A percentile compares a stretch with the other conserved stretches of the same genome.
These are phyloP conservation scores for Lecanicillium sp. DNA, from an alignment of 2,329 filamentous ascomycete species.

Conservation along the genomic window DNA sequence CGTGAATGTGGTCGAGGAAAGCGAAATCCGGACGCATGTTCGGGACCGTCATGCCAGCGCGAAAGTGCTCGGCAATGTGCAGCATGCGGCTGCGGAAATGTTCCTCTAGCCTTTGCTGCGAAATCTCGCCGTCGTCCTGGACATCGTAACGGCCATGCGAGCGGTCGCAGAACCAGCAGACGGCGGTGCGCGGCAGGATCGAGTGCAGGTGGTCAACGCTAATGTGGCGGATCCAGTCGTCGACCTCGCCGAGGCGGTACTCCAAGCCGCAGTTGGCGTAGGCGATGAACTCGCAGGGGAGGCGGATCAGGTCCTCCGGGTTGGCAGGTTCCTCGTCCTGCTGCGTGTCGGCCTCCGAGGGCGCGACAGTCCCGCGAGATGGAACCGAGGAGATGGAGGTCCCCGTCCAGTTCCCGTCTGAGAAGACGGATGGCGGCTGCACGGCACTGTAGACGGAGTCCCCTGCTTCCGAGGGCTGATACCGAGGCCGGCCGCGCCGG, in stretches of 20 bases:
- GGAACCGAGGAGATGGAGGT: too few relatives aligned
- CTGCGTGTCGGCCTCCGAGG: too few relatives aligned
- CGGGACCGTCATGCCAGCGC: conserved; percentile 12
- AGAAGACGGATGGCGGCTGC: too few relatives aligned
- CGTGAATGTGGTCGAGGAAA: conserved; percentile 29
- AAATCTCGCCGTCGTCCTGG: conserved; percentile 19
- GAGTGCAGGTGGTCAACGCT: conserved; percentile 24
- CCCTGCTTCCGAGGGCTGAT: too few relatives aligned
- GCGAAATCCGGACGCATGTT: conserved; percentile 31
- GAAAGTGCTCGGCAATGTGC: conserved; percentile 41
- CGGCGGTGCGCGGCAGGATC: conserved; percentile 24
- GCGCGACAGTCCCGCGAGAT: too few relatives aligned
- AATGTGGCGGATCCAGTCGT: conserved; percentile 40
- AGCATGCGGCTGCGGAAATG: conserved; percentile 31
- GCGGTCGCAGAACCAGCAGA: conserved; percentile 46
- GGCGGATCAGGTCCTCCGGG: too few relatives aligned
- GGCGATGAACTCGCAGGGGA: conserved; percentile 39
- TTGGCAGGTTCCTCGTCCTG: too few relatives aligned
- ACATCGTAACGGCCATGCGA: neutral
- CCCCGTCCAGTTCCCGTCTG: too few relatives aligned
- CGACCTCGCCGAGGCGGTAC: conserved; percentile 30
- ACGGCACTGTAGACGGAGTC: too few relatives aligned
- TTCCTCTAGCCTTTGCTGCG: conserved; percentile 6
- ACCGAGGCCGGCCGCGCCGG: too few relatives aligned
- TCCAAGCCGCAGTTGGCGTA: conserved; percentile 25